Evolutionary conservation across 352 stramenopile species (phyloP).

Genomic region (Blastocystis sp.): DNA sequence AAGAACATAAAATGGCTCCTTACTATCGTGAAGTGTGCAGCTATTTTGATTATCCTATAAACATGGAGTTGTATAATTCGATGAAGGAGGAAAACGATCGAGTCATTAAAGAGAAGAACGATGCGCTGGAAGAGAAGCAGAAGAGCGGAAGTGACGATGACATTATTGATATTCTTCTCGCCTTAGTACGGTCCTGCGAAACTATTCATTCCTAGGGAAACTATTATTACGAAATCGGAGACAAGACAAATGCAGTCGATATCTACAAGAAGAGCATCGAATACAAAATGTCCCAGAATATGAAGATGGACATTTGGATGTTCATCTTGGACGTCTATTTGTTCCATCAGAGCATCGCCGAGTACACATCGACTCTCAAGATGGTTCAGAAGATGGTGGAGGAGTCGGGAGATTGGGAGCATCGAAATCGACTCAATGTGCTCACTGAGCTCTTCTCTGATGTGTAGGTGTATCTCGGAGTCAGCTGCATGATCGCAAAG

Average conservation of each 20-base stretch:
- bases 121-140: neutral
- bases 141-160: conserved; percentile 57
- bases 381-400: conserved; percentile 36
- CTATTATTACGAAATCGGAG: conserved; percentile 51
- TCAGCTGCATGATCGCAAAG: conserved; percentile 25
- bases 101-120: conserved; percentile 36
- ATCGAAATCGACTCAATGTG: conserved; percentile 51
- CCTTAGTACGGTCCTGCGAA: neutral
- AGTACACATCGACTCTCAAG: neutral
- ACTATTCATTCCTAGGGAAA: conserved; percentile 3
- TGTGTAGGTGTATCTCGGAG: conserved; percentile 37
- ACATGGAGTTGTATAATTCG: conserved; percentile 18
- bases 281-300: conserved; percentile 55
- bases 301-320: conserved; percentile 63
- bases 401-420: conserved; percentile 52
- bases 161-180: conserved; percentile 24
- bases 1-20: conserved; percentile 52
- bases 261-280: conserved; percentile 30
- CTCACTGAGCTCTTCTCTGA: neutral
- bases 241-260: conserved; percentile 6
- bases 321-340: conserved; percentile 49
- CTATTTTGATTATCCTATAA: conserved; percentile 25
- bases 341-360: conserved; percentile 36
- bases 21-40: conserved; percentile 46
- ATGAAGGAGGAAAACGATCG: conserved; percentile 33